These are phyloP conservation scores for Phytopythium kandeliae DNA, from an alignment of 352 stramenopile species.

Conservation along the genomic window DNA sequence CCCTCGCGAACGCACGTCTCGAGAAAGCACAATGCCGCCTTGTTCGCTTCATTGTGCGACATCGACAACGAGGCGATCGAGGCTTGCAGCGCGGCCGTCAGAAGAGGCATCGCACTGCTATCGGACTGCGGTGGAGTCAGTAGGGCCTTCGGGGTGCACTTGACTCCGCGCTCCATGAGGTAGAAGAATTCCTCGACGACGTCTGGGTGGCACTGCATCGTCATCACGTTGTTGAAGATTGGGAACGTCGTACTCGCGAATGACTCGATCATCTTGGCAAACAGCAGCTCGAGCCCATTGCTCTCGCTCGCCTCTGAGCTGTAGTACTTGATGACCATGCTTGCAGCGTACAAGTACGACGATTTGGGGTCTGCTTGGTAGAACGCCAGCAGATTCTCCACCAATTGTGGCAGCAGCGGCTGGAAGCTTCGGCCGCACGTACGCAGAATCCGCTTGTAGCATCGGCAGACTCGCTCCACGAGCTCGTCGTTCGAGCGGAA, in stretches of 20 bases:
- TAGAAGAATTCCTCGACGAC: conserved; percentile 97
- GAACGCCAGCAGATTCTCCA: conserved; percentile 72
- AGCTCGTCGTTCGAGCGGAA: conserved; percentile 72
- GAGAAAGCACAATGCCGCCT: conserved; percentile 91
- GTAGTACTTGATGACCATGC: conserved; percentile 84
- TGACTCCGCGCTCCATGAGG: conserved; percentile 88
- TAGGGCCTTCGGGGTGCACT: conserved; percentile 75
- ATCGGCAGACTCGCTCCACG: conserved; percentile 78
- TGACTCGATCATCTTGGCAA: conserved; percentile 48
- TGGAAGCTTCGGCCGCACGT: conserved; percentile 52
- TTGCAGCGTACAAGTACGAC: conserved; percentile 79
- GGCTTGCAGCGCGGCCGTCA: conserved; percentile 81
- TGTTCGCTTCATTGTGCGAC: conserved; percentile 93
- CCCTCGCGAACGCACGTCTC: conserved; percentile 45
- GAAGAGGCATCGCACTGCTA: conserved; percentile 22
- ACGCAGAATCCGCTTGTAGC: conserved; percentile 86
- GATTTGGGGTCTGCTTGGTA: conserved; percentile 79
- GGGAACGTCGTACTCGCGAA: conserved; percentile 77
- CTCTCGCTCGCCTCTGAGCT: conserved; percentile 16
- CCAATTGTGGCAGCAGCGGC: conserved; percentile 62
- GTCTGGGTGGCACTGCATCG: conserved; percentile 83
- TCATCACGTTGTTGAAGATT: conserved; percentile 62
- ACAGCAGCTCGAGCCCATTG: conserved; percentile 32
- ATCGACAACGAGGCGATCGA: conserved; percentile 85
- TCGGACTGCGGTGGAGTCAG: conserved; percentile 26